These are phyloP conservation scores for Solanum virginianum DNA, from an alignment of 257 asterid genomes.

Conservation along the genomic window DNA sequence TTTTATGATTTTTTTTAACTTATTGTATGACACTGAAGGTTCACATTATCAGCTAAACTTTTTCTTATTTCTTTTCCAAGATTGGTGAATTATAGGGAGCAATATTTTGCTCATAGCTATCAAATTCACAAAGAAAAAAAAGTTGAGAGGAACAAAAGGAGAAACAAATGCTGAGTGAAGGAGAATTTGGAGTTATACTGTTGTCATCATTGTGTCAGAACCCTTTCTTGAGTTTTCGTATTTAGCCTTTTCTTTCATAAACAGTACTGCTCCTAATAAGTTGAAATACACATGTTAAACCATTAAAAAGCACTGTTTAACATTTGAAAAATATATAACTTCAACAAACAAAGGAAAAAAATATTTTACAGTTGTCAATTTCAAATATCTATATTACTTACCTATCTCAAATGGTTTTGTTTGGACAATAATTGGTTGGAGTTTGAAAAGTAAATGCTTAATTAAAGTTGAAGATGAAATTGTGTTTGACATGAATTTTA, in stretches of 20 bases:
- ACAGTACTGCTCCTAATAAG: not conserved
- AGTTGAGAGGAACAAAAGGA: not conserved
- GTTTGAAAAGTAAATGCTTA: not conserved
- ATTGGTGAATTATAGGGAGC: not conserved
- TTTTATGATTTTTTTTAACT: not conserved
- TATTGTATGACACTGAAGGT: not conserved
- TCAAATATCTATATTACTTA: not conserved
- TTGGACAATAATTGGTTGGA: not conserved
- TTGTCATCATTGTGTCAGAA: not conserved
- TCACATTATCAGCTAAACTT: not conserved
- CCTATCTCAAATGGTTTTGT: not conserved
- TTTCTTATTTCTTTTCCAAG: not conserved
- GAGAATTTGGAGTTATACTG: not conserved
- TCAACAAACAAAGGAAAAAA: not conserved
- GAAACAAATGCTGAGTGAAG: not conserved
- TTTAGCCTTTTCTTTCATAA: not conserved
- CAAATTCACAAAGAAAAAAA: not conserved
- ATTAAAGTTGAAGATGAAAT: not conserved
- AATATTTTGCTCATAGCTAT: not conserved
- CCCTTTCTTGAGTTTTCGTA: not conserved
- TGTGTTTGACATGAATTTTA: not conserved
- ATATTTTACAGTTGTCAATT: not conserved
- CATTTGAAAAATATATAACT: not conserved
- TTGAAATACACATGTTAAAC: not conserved
- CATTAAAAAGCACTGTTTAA: not conserved